Conservation (phyloP, 2,329 filamentous ascomycete genomes). For the Coniochaeta prunicola region DNA sequence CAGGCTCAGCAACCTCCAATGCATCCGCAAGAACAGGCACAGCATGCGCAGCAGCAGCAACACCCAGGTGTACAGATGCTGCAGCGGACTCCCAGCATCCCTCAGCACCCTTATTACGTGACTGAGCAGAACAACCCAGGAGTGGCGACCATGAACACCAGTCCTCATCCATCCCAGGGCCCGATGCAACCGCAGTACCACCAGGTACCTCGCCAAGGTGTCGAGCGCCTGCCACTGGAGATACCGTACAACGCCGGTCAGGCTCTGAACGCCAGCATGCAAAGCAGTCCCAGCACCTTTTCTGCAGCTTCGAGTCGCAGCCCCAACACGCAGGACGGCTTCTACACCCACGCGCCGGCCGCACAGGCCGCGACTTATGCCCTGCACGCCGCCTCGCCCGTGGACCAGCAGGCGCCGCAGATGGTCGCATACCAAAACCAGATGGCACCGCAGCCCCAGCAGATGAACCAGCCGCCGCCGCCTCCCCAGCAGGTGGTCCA, state of each 20-base stretch:
- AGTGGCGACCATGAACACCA: slow-evolving; percentile 50
- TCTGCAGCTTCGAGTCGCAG: slow-evolving; percentile 48
- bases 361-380: slow-evolving; percentile 40
- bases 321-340: slow-evolving; percentile 43
- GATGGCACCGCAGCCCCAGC: slow-evolving; percentile 36
- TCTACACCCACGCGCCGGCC: slow-evolving; percentile 48
- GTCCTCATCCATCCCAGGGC: slow-evolving; percentile 4
- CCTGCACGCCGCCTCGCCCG: slow-evolving; percentile 38
- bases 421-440: slow-evolving; percentile 24
- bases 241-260: slow-evolving; percentile 40
- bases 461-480: slow-evolving; percentile 25
- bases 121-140: slow-evolving; percentile 56
- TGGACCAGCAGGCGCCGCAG: slow-evolving; percentile 32
- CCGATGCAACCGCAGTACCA: slow-evolving; percentile 30
- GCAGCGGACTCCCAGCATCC: slow-evolving; percentile 33
- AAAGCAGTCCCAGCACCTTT: slow-evolving; percentile 53
- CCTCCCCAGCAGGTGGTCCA: slow-evolving; percentile 32
- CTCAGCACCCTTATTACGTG: slow-evolving; percentile 44
- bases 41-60: slow-evolving; percentile 18
- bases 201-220: slow-evolving; percentile 35
- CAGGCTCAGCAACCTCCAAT: slow-evolving; percentile 25
- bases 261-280: slow-evolving; percentile 40
- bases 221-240: slow-evolving; percentile 38
- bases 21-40: slow-evolving; percentile 7
- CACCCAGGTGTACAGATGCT: slow-evolving; percentile 39